Base-by-base conservation (phyloP, 805 yeast species). In the Suhomyces sp. region DNA sequence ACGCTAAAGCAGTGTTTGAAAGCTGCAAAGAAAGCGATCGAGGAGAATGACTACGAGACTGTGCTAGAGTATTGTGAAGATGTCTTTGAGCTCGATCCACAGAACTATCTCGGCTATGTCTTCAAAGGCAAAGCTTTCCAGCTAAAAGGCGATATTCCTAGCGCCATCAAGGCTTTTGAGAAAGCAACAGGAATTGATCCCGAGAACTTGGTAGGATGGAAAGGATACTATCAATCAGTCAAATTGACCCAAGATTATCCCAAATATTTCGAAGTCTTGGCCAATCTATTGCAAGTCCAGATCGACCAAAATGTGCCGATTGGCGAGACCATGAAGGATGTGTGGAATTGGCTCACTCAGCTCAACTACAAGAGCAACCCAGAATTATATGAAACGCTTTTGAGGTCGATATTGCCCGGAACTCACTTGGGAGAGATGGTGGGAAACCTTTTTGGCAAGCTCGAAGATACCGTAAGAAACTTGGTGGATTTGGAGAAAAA, bases 41-140 rank as follows among this genome's bases (percentile, higher is more conserved):
- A 79, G 17, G 72, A 72, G 19, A 79, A 78, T 31, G 87, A 89
- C 55, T 83, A 84, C 9, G 88, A 83, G 36, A 77, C 78, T 36
- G 86, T 83, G 3, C 66, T 90, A 8, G 78, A 76, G 9, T 56
- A 72, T 4, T 96, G 89, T 54, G 71, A 76, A 3, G 59, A 74
- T 6, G 81, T 40, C 23, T 17, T 48, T 19, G 31, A 15, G 5
- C 15, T 12, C 2, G 51, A 48, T 19, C 9, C 38, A 2, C 15
- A 26, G 35, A 41, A 82, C 65, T 87, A 85, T 65, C 81, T 79
- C 63, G 97, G 92, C 13, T 75, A 77, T 59, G 78, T 88, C 4
- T 84, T 91, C 60, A 71, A 81, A 47, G 97, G 94, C 7, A 90
- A 89, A 64, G 81, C 90, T 1, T 73, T 78, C 52, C 84, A 83